These are phyloP conservation scores for Umbelopsis isabellina DNA, from an alignment of 192 early-diverging fungal species.

Conservation along the genomic window DNA sequence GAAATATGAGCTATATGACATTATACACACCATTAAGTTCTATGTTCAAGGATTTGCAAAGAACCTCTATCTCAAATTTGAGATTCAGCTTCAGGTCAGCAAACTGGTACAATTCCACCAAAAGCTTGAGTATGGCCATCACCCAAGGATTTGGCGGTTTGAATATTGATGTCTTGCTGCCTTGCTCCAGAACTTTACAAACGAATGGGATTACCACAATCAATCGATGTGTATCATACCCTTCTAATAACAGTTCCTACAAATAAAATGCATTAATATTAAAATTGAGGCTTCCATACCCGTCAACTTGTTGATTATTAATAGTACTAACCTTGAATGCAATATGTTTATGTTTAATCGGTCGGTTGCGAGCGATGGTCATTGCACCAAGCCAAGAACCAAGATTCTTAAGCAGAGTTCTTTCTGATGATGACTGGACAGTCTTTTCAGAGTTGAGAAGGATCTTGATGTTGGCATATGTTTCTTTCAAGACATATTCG, in stretches of 20 bases:
- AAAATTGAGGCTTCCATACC: background rate
- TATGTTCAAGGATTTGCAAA: constrained; percentile 89
- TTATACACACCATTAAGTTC: constrained; percentile 65
- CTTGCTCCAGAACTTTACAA: constrained; percentile 96
- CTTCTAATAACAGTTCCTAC: constrained; percentile 88
- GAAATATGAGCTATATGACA: background rate
- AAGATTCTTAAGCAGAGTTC: constrained; percentile 91
- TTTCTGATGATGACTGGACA: constrained; percentile 84
- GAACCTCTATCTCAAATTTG: constrained; percentile 97
- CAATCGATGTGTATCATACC: constrained; percentile 81
- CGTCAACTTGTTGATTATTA: constrained; percentile 1
- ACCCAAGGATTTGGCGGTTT: constrained; percentile 97
- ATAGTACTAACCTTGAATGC: constrained; percentile 76
- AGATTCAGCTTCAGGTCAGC: constrained; percentile 94
- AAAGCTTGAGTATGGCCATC: constrained; percentile 89
- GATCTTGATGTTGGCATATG: constrained; percentile 82
- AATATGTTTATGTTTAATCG: constrained; percentile 94
- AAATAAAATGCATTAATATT: background rate
- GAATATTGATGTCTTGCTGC: constrained; percentile 83
- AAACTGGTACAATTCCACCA: constrained; percentile 92
- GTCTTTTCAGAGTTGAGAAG: constrained; percentile 95
- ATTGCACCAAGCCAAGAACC: constrained; percentile 98
- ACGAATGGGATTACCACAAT: constrained; percentile 98
- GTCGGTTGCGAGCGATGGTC: constrained; percentile 93
- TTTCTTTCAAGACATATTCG: constrained; percentile 85